phyloP scores from a whole-genome alignment of 805 yeast species.

The Candida oleophila region DNA sequence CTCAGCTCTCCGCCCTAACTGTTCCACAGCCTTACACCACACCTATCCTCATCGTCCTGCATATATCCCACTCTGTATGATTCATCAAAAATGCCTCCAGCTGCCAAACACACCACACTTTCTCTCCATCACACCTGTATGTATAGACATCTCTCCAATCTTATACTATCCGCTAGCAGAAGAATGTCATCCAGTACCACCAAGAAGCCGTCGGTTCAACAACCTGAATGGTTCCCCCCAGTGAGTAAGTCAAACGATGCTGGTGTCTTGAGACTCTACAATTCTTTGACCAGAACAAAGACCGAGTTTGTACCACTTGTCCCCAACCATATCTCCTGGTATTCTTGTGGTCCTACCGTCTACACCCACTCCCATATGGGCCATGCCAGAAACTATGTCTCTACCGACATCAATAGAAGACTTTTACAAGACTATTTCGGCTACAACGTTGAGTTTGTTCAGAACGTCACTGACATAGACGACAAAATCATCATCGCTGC shows the following conservation, averaged over 20 bases:
- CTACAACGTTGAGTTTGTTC: constrained; percentile 82
- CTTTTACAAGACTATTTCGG: constrained; percentile 89
- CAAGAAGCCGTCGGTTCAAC: constrained; percentile 30
- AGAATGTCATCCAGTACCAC: constrained; percentile 17
- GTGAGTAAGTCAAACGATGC: constrained; percentile 14
- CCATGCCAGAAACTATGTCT: constrained; percentile 95
- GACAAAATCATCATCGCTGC: constrained; percentile 96
- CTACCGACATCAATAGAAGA: constrained; percentile 90
- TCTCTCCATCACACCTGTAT: neutral
- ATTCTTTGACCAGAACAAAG: constrained; percentile 80
- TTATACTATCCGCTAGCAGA: constrained; percentile 28
- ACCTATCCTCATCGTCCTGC: neutral
- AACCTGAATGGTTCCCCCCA: constrained; percentile 37
- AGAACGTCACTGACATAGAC: constrained; percentile 98
- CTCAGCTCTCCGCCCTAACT: neutral
- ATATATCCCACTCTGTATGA: neutral
- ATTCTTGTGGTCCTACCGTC: constrained; percentile 98
- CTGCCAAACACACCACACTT: neutral
- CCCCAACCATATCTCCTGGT: constrained; percentile 79
- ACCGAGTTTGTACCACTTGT: constrained; percentile 72
- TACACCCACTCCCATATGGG: constrained; percentile 98
- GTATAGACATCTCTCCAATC: constrained; percentile 3
- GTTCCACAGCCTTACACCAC: neutral
- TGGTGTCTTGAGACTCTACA: constrained; percentile 61
- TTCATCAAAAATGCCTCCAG: neutral